Evolutionary conservation across 768 basidiomycete species (phyloP).

Genomic region (Suillus tomentosus): DNA sequence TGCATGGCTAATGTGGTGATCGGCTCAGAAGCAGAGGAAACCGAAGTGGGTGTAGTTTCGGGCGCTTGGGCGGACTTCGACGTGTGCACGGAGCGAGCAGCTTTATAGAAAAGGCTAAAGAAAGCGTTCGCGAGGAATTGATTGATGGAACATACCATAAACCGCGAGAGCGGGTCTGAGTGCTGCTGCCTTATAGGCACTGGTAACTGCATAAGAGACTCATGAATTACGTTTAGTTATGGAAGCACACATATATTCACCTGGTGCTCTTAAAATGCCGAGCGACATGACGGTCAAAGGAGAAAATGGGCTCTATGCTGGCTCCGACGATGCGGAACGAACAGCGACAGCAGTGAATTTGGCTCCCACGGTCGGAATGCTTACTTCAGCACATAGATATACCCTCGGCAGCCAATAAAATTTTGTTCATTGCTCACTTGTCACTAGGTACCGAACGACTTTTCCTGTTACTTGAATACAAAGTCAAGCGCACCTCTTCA

Average conservation of each 20-base stretch:
- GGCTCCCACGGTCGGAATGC: background rate
- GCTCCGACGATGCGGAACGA: constrained; percentile 8
- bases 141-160: constrained; percentile 36
- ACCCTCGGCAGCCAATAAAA: background rate
- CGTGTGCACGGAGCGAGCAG: constrained; percentile 57
- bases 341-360: background rate
- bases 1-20: constrained; percentile 73
- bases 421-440: background rate
- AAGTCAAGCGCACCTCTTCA: background rate
- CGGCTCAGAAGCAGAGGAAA: constrained; percentile 50
- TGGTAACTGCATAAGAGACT: constrained; percentile 30
- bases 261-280: constrained; percentile 36
- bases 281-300: constrained; percentile 49
- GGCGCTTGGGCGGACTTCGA: constrained; percentile 47
- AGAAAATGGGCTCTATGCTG: constrained; percentile 2
- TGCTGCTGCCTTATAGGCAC: constrained; percentile 45
- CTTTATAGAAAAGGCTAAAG: constrained; percentile 30
- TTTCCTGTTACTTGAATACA: background rate
- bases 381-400: constrained; percentile 2
- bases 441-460: background rate
- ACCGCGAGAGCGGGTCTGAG: constrained; percentile 47
- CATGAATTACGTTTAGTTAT: background rate
- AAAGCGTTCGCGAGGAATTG: constrained; percentile 19
- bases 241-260: constrained; percentile 23
- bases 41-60: constrained; percentile 42